phyloP scores from a whole-genome alignment of 176 grass and related monocot genomes.

The Calamus simplicifolius region DNA sequence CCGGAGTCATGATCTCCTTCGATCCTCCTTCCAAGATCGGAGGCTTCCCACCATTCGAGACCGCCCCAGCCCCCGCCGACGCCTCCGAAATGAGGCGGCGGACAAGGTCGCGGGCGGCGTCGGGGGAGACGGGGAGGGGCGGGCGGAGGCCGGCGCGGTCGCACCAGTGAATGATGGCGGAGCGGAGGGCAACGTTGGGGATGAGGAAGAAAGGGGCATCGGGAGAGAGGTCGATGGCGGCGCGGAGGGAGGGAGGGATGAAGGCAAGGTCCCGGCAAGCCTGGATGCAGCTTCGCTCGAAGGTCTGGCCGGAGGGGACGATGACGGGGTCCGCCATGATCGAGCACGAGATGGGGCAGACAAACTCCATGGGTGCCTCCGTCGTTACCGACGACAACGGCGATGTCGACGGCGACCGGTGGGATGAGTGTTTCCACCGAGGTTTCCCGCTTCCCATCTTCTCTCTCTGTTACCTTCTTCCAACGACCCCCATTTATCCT shows the following conservation, averaged over 20 bases:
- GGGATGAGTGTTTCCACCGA: too few species aligned
- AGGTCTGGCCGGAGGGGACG: slow-evolving; percentile 33
- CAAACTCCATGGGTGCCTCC: slow-evolving; percentile 20
- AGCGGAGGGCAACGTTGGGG: slow-evolving; percentile 31
- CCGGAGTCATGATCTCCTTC: slow-evolving; percentile 9
- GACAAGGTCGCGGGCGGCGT: slow-evolving; percentile 19
- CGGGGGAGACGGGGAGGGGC: slow-evolving; percentile 19
- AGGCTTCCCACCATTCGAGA: neutral
- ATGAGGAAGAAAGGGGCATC: slow-evolving; percentile 16
- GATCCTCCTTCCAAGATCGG: neutral
- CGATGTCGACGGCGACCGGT: too few species aligned
- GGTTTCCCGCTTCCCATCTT: too few species aligned
- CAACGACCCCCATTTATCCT: too few species aligned
- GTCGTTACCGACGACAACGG: too few species aligned
- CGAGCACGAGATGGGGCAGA: slow-evolving; percentile 31
- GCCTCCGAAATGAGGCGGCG: slow-evolving; percentile 11
- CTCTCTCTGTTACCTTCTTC: too few species aligned
- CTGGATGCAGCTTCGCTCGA: slow-evolving; percentile 42
- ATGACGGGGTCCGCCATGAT: slow-evolving; percentile 55
- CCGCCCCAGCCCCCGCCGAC: neutral
- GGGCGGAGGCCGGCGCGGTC: slow-evolving; percentile 19
- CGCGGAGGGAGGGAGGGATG: slow-evolving; percentile 21
- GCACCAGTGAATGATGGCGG: slow-evolving; percentile 36
- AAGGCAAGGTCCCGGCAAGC: slow-evolving; percentile 30
- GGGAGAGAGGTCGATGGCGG: slow-evolving; percentile 8